These are phyloP conservation scores for Alternaria novae-zelandiae DNA, from an alignment of 2,329 filamentous ascomycete genomes.

Conservation along the genomic window DNA sequence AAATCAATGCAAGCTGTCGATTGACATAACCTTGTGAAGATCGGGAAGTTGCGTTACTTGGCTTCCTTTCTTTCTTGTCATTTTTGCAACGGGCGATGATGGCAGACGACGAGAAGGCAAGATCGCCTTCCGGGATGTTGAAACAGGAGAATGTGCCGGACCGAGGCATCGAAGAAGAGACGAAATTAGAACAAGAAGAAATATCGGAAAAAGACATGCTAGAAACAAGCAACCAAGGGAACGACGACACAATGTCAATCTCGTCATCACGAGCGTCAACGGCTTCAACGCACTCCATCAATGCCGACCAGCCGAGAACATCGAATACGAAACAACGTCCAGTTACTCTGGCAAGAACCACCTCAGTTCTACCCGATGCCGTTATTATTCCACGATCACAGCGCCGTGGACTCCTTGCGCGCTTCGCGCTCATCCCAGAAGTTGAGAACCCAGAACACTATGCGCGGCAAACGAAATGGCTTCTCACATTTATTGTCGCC, in stretches of 20 bases:
- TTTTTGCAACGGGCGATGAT: background rate
- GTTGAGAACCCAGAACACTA: conserved; percentile 79
- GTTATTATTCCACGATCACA: conserved; percentile 58
- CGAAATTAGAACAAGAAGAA: background rate
- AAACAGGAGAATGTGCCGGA: background rate
- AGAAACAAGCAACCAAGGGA: background rate
- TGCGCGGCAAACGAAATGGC: conserved; percentile 77
- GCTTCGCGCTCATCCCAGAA: conserved; percentile 76
- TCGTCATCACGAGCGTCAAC: conserved; percentile 33
- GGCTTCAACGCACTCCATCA: conserved; percentile 22
- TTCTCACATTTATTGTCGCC: conserved; percentile 77
- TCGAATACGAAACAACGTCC: conserved; percentile 16
- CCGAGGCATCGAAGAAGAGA: conserved; percentile 1
- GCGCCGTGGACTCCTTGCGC: conserved; percentile 75
- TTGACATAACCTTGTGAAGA: background rate
- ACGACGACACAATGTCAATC: conserved; percentile 29
- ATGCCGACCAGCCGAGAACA: conserved; percentile 2
- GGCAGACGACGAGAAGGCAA: background rate
- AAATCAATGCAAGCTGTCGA: background rate
- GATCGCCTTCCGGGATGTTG: conserved; percentile 2
- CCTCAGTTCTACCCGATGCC: conserved; percentile 48
- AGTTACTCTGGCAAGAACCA: conserved; percentile 32
- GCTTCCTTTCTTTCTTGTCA: background rate
- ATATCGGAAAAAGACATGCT: conserved; percentile 11
- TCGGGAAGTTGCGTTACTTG: background rate